Evolutionary conservation across 208 protist species (phyloP).

Genomic region (Kentomonas sorsogonicus): DNA sequence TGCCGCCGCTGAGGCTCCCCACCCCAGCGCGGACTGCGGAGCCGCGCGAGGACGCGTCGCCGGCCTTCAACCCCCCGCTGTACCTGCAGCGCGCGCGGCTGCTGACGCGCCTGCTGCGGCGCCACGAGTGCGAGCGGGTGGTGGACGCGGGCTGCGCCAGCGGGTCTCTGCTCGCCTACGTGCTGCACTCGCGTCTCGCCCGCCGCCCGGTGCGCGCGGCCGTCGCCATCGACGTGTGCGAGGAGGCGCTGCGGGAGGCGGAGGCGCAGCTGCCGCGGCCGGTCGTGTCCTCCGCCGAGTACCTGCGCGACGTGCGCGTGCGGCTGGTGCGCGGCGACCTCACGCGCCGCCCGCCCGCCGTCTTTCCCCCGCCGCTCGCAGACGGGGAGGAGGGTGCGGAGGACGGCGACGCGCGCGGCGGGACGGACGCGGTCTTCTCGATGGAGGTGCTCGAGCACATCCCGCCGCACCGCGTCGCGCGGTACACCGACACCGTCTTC

Average conservation of each 20-base stretch:
- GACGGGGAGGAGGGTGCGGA: background rate
- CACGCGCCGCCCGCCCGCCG: slow-evolving; percentile 14
- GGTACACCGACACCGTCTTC: slow-evolving; percentile 48
- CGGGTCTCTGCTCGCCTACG: slow-evolving; percentile 25
- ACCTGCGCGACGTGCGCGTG: slow-evolving; percentile 19
- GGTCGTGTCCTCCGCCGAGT: slow-evolving; percentile 7
- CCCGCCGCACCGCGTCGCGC: slow-evolving; percentile 25
- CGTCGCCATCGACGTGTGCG: slow-evolving; percentile 32
- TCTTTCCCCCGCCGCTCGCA: too few relatives aligned
- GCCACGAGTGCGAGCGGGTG: slow-evolving; percentile 23
- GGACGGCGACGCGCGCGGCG: background rate
- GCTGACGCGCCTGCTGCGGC: slow-evolving; percentile 14
- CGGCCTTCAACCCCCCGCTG: slow-evolving; percentile 32
- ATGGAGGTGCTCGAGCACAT: slow-evolving; percentile 66
- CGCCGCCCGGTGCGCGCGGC: slow-evolving; percentile 20
- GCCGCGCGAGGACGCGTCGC: slow-evolving; percentile 7
- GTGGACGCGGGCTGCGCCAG: slow-evolving; percentile 48
- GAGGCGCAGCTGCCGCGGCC: slow-evolving; percentile 5
- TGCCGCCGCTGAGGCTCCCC: background rate
- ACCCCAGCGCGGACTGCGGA: background rate
- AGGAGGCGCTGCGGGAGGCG: slow-evolving; percentile 13
- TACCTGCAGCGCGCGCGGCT: slow-evolving; percentile 42
- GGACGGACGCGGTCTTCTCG: slow-evolving; percentile 40
- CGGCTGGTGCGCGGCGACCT: slow-evolving; percentile 46
- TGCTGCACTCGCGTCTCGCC: slow-evolving; percentile 25